Conservation (phyloP, 2,329 filamentous ascomycete genomes). For the Harringtonia lauricola region DNA sequence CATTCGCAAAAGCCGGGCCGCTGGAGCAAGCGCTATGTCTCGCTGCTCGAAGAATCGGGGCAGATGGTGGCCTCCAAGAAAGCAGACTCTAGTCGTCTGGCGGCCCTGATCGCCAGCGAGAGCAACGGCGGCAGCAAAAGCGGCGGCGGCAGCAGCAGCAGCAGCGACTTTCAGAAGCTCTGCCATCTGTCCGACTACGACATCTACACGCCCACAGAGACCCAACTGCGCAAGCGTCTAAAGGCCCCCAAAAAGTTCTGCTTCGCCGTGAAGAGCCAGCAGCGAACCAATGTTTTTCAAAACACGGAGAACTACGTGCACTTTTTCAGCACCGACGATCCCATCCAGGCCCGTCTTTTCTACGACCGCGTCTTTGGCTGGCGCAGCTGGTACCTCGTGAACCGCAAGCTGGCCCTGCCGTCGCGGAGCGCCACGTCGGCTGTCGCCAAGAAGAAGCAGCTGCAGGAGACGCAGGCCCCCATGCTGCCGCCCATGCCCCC, state of each 20-base stretch:
- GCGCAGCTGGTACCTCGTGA: slow-evolving; percentile 86
- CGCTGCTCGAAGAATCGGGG: slow-evolving; percentile 55
- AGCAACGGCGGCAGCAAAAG: background rate
- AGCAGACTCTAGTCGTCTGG: slow-evolving; percentile 34
- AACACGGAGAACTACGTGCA: slow-evolving; percentile 81
- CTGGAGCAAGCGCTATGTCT: slow-evolving; percentile 80
- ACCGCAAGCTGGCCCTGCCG: slow-evolving; percentile 42
- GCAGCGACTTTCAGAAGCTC: slow-evolving; percentile 56
- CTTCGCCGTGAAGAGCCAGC: slow-evolving; percentile 84
- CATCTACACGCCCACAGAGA: slow-evolving; percentile 66
- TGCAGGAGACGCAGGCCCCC: slow-evolving; percentile 12
- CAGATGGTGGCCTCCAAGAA: slow-evolving; percentile 67
- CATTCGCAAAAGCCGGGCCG: slow-evolving; percentile 74
- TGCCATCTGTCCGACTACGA: slow-evolving; percentile 91
- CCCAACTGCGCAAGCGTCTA: slow-evolving; percentile 57
- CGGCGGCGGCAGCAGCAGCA: background rate
- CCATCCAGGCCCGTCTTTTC: slow-evolving; percentile 54
- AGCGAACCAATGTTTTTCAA: slow-evolving; percentile 75
- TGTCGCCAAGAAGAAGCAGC: slow-evolving; percentile 12
- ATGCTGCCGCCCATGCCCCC: slow-evolving; percentile 6
- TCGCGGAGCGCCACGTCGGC: background rate
- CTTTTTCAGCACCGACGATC: slow-evolving; percentile 77
- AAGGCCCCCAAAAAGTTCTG: slow-evolving; percentile 78
- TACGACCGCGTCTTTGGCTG: slow-evolving; percentile 63
- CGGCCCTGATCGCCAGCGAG: slow-evolving; percentile 13